These are phyloP conservation scores for Biscogniauxia mediterranea DNA, from an alignment of 2,329 filamentous ascomycete species.

Conservation along the genomic window DNA sequence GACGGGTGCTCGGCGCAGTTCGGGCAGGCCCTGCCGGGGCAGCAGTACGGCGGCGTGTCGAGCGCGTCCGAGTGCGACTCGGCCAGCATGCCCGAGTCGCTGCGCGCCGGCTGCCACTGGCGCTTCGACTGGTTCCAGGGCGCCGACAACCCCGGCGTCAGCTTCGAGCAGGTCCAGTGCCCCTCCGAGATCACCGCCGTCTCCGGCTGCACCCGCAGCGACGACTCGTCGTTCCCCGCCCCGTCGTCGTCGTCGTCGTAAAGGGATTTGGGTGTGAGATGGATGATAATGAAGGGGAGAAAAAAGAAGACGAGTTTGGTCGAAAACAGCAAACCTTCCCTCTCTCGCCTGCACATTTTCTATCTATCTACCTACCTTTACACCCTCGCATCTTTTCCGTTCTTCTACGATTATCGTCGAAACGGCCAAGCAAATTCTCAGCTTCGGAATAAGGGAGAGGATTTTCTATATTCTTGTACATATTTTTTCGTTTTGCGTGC, in stretches of 20 bases:
- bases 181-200: slow-evolving; percentile 44
- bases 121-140: slow-evolving; percentile 53
- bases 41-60: slow-evolving; percentile 47
- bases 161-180: slow-evolving; percentile 47
- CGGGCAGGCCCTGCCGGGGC: slow-evolving; percentile 37
- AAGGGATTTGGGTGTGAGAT: background rate
- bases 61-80: slow-evolving; percentile 40
- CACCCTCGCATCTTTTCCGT: too few relatives aligned
- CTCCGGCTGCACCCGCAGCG: slow-evolving; percentile 36
- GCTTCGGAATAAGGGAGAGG: background rate
- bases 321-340: too few relatives aligned
- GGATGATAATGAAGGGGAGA: background rate
- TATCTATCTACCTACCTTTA: too few relatives aligned
- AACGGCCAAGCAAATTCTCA: background rate
- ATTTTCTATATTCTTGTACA: background rate
- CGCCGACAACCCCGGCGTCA: slow-evolving; percentile 46
- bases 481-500: background rate
- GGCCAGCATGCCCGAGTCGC: slow-evolving; percentile 38
- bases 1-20: slow-evolving; percentile 45
- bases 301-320: too few relatives aligned
- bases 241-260: too few relatives aligned
- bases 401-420: background rate
- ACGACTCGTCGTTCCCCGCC: slow-evolving; percentile 21
- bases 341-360: too few relatives aligned
- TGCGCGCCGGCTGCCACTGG: slow-evolving; percentile 49